Evolutionary conservation across 1,139 yeast genomes (phyloP).

Genomic region (Schwanniomyces etchellsii): DNA sequence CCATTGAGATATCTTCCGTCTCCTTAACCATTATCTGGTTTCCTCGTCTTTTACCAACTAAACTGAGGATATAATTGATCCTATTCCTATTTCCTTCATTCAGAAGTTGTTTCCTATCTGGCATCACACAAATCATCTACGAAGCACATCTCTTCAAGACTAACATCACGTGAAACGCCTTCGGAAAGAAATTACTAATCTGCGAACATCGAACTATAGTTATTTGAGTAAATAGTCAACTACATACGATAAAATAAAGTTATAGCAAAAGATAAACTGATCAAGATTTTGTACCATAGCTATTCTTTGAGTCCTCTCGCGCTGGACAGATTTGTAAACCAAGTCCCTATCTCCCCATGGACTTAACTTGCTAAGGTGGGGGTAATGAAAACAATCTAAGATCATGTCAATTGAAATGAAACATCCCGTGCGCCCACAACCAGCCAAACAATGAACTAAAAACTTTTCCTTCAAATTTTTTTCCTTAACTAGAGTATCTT

Average conservation of each 20-base stretch:
- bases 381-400: conserved; percentile 12
- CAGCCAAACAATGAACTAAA: conserved; percentile 71
- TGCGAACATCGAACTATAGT: no score
- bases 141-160: no score
- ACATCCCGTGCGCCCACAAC: conserved; percentile 81
- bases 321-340: conserved; percentile 39
- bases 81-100: no score
- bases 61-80: no score
- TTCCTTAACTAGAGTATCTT: conserved; percentile 29
- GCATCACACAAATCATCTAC: no score
- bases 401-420: conserved; percentile 49
- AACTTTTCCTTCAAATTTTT: conserved; percentile 17
- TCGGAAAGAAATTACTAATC: no score
- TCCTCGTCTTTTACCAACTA: no score
- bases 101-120: no score
- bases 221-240: no score
- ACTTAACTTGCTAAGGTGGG: conserved; percentile 10
- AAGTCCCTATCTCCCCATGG: conserved; percentile 39
- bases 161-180: no score
- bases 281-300: conserved; percentile 45
- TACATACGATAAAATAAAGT: conserved; percentile 28
- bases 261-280: conserved; percentile 41
- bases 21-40: no score
- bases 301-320: conserved; percentile 37
- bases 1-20: no score